A percentile compares a stretch with the other conserved stretches of the same genome.
Evolutionary conservation across 257 asterid species (phyloP).

Genomic region (Solanum pimpinellifolium): DNA sequence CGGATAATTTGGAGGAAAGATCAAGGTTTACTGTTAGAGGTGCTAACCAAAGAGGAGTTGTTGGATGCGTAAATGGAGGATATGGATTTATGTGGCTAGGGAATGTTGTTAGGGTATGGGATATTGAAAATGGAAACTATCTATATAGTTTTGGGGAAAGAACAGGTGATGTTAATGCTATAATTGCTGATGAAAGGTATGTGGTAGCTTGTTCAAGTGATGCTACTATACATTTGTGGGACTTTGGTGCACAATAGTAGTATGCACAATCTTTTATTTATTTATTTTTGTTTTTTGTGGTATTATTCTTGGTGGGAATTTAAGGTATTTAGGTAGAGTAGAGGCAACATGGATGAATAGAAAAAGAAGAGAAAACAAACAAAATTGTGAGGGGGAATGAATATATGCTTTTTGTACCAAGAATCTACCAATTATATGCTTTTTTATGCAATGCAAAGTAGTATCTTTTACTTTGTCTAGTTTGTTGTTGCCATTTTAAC

Average conservation of each 20-base stretch:
- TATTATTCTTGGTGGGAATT: neutral
- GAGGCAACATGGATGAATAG: neutral
- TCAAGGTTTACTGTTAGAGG: constrained; percentile 52
- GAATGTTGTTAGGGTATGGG: constrained; percentile 76
- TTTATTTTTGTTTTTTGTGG: neutral
- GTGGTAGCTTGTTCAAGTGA: constrained; percentile 51
- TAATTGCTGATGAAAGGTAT: constrained; percentile 52
- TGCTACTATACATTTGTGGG: constrained; percentile 67
- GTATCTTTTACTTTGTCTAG: neutral
- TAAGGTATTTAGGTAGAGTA: neutral
- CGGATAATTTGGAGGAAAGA: constrained; percentile 22
- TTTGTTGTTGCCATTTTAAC: neutral
- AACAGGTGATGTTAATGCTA: constrained; percentile 30
- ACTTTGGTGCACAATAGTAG: constrained; percentile 50
- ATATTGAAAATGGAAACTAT: constrained; percentile 38
- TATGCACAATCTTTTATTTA: neutral
- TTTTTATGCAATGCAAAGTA: neutral
- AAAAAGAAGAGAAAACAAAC: neutral
- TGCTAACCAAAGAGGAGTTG: constrained; percentile 19
- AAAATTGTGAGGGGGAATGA: neutral
- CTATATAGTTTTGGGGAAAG: constrained; percentile 60
- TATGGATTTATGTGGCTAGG: constrained; percentile 35
- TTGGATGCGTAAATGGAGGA: constrained; percentile 71
- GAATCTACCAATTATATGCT: neutral
- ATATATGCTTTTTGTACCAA: neutral